Evolutionary conservation across 371 early-diverging fungal genomes (phyloP).

Genomic region (Mycotypha africana): DNA sequence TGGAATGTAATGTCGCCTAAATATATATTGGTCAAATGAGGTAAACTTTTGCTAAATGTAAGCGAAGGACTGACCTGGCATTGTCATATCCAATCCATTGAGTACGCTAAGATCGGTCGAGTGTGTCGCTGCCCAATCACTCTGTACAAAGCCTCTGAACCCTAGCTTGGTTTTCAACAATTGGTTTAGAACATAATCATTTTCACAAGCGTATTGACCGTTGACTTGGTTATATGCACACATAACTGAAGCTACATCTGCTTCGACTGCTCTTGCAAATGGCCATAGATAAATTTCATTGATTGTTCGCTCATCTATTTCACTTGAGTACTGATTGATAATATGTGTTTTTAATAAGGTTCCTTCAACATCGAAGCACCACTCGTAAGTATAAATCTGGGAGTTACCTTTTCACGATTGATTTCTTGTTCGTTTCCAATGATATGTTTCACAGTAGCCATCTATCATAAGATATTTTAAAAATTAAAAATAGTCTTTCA

Average conservation of each 20-base stretch:
- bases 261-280: conserved; percentile 46
- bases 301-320: conserved; percentile 49
- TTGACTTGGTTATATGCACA: conserved; percentile 54
- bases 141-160: conserved; percentile 37
- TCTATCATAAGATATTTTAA: conserved; percentile 18
- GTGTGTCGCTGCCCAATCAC: conserved; percentile 36
- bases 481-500: background rate
- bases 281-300: conserved; percentile 57
- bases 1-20: conserved; percentile 30
- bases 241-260: conserved; percentile 53
- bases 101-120: conserved; percentile 33
- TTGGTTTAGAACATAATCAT: conserved; percentile 30
- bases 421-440: conserved; percentile 51
- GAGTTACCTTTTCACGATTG: conserved; percentile 16
- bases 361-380: too few relatives aligned
- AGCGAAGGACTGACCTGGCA: conserved; percentile 38
- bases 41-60: background rate
- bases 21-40: background rate
- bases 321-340: conserved; percentile 19
- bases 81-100: conserved; percentile 53
- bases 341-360: too few relatives aligned
- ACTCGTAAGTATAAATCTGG: background rate
- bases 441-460: conserved; percentile 53
- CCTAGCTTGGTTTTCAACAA: conserved; percentile 43
- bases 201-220: conserved; percentile 46